Base-by-base conservation (phyloP, 805 yeast genomes). In the Starmerella vaccinii region DNA sequence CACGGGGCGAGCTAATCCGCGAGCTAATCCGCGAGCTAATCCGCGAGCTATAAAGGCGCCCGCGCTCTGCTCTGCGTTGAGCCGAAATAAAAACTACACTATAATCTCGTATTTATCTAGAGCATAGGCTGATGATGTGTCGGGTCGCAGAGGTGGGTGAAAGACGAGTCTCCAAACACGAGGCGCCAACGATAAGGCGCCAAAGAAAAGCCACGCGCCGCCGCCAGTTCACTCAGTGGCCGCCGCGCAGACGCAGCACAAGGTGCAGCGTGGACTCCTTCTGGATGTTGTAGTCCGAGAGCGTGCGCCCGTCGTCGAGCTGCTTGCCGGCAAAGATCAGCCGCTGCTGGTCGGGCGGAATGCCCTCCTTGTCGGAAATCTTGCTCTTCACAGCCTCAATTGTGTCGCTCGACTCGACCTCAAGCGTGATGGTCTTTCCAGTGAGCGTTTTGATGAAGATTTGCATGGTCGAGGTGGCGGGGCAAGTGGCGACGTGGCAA, bases 391-490 rank as follows among this genome's bases (percentile, higher is more conserved):
- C 95, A 65, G 85, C 85, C 76, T 85, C 95, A 68, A 85, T 85
- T 62, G 95, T 85, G 77, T 85, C 95, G 54, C 94, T 84, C 57
- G 94, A 84, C 73, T 85, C 95, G 63, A 85, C 90, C 71, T 81
- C 87, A 58, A 81, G 71, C 62, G 94, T 84, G 68, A 84, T 84
- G 59, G 94, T 69, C 86, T 90, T 90, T 79, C 97, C 97, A 64
- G 97, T 89, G 71, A 90, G 81, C 76, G 98, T 90, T 78, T 90
- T 92, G 76, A 92, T 97, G 77, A 90, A 92, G 78, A 90, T 89
- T 78, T 68, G 71, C 71, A 67, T 68, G 24, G 12, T 4, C 13
- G 30, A 13, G 30, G 43, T 39, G 43, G 43, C 43, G 30, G 24
- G 29, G 7, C n/a, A 23, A 39, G 43, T 39, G 43, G 43, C 43